Evolutionary conservation across 1,139 yeast species (phyloP).

Genomic region (Protomyces inundatus): DNA sequence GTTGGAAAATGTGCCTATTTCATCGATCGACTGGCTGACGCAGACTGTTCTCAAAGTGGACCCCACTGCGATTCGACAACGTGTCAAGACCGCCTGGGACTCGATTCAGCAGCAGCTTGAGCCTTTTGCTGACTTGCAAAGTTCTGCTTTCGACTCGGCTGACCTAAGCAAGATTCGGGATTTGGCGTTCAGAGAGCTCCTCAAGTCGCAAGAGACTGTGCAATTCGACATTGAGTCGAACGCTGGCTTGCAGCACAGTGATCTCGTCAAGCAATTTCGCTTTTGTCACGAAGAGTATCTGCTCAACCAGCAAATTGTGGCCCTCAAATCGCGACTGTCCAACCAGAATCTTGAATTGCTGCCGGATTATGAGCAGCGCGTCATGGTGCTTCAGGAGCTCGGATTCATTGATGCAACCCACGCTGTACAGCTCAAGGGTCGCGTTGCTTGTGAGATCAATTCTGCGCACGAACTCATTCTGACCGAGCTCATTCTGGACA

Average conservation of each 20-base stretch:
- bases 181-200: slow-evolving; percentile 7
- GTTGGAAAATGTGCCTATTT: slow-evolving; percentile 27
- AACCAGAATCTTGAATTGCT: slow-evolving; percentile 83
- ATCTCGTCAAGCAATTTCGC: slow-evolving; percentile 7
- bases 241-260: background rate
- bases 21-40: slow-evolving; percentile 31
- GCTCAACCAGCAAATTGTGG: slow-evolving; percentile 4
- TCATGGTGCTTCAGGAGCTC: slow-evolving; percentile 64
- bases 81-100: slow-evolving; percentile 19
- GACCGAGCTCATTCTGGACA: slow-evolving; percentile 84
- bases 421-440: slow-evolving; percentile 76
- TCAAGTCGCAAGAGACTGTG: background rate
- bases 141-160: slow-evolving; percentile 5
- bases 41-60: slow-evolving; percentile 19
- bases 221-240: background rate
- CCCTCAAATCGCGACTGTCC: slow-evolving; percentile 58
- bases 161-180: slow-evolving; percentile 22
- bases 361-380: slow-evolving; percentile 90
- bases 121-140: background rate
- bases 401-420: slow-evolving; percentile 71
- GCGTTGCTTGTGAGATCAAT: slow-evolving; percentile 82
- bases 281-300: slow-evolving; percentile 23
- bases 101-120: slow-evolving; percentile 45
- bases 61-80: slow-evolving; percentile 13
- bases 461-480: slow-evolving; percentile 85